A percentile compares a stretch with the other conserved stretches of the same genome.
Conservation (phyloP, 1,284 basidiomycete species). For the Wallemia mellicola region DNA sequence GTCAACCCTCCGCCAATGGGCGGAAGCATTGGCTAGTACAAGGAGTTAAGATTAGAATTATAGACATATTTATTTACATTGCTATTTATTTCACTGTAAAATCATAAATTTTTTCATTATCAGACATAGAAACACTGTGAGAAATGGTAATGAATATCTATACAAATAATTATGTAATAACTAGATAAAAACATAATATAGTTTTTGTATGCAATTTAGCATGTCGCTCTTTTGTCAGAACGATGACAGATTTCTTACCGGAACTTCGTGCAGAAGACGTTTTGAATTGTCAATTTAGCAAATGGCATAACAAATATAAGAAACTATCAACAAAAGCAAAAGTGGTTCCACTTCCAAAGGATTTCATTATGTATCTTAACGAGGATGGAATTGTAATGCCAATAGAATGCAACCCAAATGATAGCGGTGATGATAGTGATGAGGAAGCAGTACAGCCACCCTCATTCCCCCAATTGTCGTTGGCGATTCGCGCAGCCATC, state of each 20-base stretch:
- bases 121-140: too few species aligned
- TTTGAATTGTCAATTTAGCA: slow-evolving; percentile 1
- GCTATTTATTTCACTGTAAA: not conserved
- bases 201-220: too few species aligned
- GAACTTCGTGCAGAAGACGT: too few species aligned
- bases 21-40: slow-evolving; percentile 7
- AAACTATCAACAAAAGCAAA: not conserved
- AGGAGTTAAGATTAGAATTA: not conserved
- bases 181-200: too few species aligned
- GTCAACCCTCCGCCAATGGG: slow-evolving; percentile 65
- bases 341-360: slow-evolving; percentile 32
- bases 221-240: too few species aligned
- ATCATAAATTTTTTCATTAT: too few species aligned
- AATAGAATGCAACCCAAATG: slow-evolving; percentile 20
- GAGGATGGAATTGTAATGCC: slow-evolving; percentile 40
- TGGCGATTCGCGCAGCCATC: slow-evolving; percentile 36
- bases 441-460: slow-evolving; percentile 8
- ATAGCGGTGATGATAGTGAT: slow-evolving; percentile 17
- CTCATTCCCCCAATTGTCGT: slow-evolving; percentile 48
- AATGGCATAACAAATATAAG: not conserved
- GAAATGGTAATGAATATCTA: too few species aligned
- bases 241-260: too few species aligned
- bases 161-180: too few species aligned
- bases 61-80: not conserved
- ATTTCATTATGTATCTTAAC: slow-evolving; percentile 42